These are phyloP conservation scores for Kalmusia sp. DNA, from an alignment of 2,329 filamentous ascomycete species.

Conservation along the genomic window DNA sequence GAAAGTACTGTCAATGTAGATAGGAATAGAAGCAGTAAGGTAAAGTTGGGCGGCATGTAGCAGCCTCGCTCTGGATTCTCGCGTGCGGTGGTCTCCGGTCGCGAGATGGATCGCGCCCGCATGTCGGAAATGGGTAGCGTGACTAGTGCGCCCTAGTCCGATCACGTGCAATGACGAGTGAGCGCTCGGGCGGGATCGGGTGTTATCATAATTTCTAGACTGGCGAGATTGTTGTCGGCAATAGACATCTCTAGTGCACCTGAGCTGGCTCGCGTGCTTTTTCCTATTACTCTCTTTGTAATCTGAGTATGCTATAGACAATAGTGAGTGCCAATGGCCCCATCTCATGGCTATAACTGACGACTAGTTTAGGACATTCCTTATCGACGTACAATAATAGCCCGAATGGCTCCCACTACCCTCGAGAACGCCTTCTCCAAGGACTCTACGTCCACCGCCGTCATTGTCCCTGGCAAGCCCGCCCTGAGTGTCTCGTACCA, in stretches of 20 bases:
- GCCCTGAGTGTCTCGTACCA: conserved; percentile 74
- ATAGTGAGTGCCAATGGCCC: conserved; percentile 8
- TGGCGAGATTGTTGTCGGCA: not conserved
- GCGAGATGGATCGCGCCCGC: not conserved
- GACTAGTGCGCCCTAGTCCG: no score
- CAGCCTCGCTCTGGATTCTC: not conserved
- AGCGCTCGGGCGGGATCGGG: not conserved
- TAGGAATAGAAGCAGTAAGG: not conserved
- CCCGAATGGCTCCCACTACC: conserved; percentile 63
- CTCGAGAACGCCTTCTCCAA: conserved; percentile 64
- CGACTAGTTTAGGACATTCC: conserved; percentile 1
- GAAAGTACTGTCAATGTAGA: not conserved
- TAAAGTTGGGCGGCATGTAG: not conserved
- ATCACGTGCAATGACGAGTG: conserved; percentile 14
- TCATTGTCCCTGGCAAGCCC: conserved; percentile 75
- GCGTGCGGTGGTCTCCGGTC: not conserved
- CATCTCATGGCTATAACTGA: not conserved
- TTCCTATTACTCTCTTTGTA: not conserved
- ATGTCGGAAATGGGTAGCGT: no score
- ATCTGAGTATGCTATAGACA: not conserved
- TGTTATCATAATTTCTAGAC: not conserved
- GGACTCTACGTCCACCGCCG: conserved; percentile 62
- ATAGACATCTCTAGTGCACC: conserved; percentile 13
- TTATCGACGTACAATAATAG: conserved; percentile 6
- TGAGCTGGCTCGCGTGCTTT: conserved; percentile 27